Evolutionary conservation across 73 alveolate species (phyloP).

Genomic region (Paraurostyla sp.): DNA sequence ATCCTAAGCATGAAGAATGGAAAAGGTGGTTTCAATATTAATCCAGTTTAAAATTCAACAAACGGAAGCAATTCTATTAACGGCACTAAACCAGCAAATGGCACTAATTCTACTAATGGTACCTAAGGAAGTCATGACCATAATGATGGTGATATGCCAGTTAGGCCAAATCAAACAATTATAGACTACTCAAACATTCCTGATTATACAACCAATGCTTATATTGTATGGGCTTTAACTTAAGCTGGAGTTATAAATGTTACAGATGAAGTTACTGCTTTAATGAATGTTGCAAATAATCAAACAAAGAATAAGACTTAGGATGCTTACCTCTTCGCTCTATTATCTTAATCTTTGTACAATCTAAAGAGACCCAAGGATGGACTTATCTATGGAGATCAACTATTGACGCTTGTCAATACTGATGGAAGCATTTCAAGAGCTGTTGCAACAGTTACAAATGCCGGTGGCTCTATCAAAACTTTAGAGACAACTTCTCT

Average conservation of each 20-base stretch:
- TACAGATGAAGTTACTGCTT: neutral
- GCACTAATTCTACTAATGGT: neutral
- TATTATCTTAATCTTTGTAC: neutral
- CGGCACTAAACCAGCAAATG: too few species aligned
- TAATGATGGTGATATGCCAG: too few species aligned
- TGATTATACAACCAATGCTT: neutral
- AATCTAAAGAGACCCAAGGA: neutral
- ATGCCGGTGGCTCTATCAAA: neutral
- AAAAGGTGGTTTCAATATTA: slow-evolving; percentile 47
- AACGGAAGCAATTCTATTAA: too few species aligned
- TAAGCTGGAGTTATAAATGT: neutral
- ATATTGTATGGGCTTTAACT: slow-evolving; percentile 1
- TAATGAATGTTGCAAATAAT: neutral
- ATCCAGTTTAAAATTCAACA: too few species aligned
- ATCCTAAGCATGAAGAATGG: neutral
- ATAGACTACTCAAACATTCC: too few species aligned
- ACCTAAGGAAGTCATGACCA: too few species aligned
- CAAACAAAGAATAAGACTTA: neutral
- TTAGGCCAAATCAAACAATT: too few species aligned
- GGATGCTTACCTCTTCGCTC: slow-evolving; percentile 35
- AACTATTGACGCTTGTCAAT: neutral
- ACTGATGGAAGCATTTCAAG: slow-evolving; percentile 4
- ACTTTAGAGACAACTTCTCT: slow-evolving; percentile 2
- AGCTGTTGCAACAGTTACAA: neutral
- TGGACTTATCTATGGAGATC: slow-evolving; percentile 7